Evolutionary conservation across 2,329 filamentous ascomycete genomes (phyloP), one percentile per base, ranked within the genome.

Genomic region (Lecanicillium sp.): DNA sequence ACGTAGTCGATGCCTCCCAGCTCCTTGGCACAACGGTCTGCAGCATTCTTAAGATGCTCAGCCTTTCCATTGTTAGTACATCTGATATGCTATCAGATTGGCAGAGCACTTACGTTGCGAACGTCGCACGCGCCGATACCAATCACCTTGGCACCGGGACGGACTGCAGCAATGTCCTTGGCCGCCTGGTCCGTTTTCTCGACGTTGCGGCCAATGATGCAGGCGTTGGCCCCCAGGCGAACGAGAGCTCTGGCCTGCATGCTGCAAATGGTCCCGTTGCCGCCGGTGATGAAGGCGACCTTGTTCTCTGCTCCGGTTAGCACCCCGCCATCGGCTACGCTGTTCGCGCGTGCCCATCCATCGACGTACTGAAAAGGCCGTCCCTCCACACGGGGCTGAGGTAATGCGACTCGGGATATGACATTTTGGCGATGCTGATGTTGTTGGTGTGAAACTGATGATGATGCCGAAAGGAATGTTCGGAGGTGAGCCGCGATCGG

Each of bases 231-330:
- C 45, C 93, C 93, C 7, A 98, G 81, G 53, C 90, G 79, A 20
- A 98, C 90, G 51, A 98, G 74, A 4, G 93, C 93, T 55, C 90
- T 81, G 26, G 95, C 93, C 71, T 97, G 93, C 48, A 87, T 90
- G 58, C 86, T 93, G 72, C 93, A 96, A 61, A 98, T 97, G 21
- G 86, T 85, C 48, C 93, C 91, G 5, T 90, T 90, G 44, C 93
- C 93, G 50, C 93, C 93, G 3, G 93, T 98, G 61, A 94, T 94
- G 68, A 97, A 95, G 56, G 91, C 80, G 37, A 97, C 90, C 60
- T 93, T 91, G 63, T 84, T 83, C 54, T 84, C 88, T 94, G 58
- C 8, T 29, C 27, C 7, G 27, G 8, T 14, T 14, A 29, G 27
- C 8, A 29, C 27, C 27, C 27, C 27, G 14, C 7, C 7, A 29